phyloP scores from a whole-genome alignment of 139 green algal genomes.

The Deuterostichococcus epilithicus region DNA sequence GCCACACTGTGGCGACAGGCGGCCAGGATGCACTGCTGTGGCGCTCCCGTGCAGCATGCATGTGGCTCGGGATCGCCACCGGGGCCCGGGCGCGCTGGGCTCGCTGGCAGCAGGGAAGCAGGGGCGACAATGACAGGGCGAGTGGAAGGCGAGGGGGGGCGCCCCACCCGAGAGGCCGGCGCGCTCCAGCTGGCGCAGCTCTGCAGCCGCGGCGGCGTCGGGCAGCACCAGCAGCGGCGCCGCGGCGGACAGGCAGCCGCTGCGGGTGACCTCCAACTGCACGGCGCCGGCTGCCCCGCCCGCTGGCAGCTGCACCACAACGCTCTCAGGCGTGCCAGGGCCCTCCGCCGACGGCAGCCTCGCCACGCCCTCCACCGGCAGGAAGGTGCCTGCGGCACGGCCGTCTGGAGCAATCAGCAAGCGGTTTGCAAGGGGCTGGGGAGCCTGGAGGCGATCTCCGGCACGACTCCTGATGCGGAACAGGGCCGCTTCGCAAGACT shows the following conservation, averaged over 20 bases:
- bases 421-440: background rate
- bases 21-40: too few species aligned
- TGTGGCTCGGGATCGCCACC: too few species aligned
- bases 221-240: slow-evolving; percentile 30
- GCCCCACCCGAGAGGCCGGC: background rate
- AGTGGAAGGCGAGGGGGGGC: background rate
- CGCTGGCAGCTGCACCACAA: slow-evolving; percentile 20
- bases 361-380: slow-evolving; percentile 17
- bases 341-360: background rate
- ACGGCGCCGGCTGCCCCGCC: slow-evolving; percentile 14
- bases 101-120: too few species aligned
- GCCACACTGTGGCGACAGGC: too few species aligned
- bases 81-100: too few species aligned
- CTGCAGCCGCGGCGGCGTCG: slow-evolving; percentile 15
- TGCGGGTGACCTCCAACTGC: slow-evolving; percentile 39
- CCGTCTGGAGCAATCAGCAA: background rate
- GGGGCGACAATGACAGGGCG: too few species aligned
- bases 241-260: slow-evolving; percentile 19
- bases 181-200: slow-evolving; percentile 27
- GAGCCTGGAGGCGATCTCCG: too few species aligned
- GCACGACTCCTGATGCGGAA: too few species aligned
- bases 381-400: slow-evolving; percentile 21
- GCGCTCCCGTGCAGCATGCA: too few species aligned
- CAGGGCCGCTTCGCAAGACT: too few species aligned
- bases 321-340: slow-evolving; percentile 11